Base-by-base conservation (phyloP, 805 yeast species). In the Candida broadrunensis region DNA sequence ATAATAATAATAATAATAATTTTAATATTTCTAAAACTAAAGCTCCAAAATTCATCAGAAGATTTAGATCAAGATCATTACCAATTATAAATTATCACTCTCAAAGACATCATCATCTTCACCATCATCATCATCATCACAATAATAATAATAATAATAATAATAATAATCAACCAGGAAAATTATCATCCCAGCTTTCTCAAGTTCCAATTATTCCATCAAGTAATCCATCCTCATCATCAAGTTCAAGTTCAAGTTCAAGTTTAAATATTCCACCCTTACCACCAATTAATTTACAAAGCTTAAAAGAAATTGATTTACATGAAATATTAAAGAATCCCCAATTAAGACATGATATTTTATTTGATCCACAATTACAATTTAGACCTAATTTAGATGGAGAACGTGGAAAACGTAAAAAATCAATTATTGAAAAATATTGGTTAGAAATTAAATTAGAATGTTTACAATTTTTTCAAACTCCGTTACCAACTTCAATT, bases 361-460 rank as follows among this genome's bases (percentile, higher is more conserved):
- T 88, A 12, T 90, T 90, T 58, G 97, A 90, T 65, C 95, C 97
- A 14, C 87, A 86, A 55, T 70, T 90, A 44, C 96, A 89, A 67
- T 88, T 90, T 61, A 77, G 97, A 58, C 95, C 95, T 21, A 87
- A 88, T 55, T 68, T 89, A 49, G 96, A 87, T 59, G 95, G 96
- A 38, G 97, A 90, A 63, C 71, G 96, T 38, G 96, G 95, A 20
- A 75, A 81, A 44, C 75, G 89, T 40, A 88, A 89, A 73, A 83
- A 80, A 63, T 61, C 74, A 42, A 72, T 83, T 33, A 83, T 88
- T 36, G 95, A 88, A 56, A 81, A 77, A 52, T 90, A 89, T 65
- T 89, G 97, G 97, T 66, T 67, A 25, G 85, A 85, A 48, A 80
- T 90, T 27, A 81, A 80, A 48, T 64, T 61, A 37, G 97, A 89